A percentile compares a stretch with the other conserved stretches of the same genome.
Evolutionary conservation across 345 rosid genomes (phyloP).

Genomic region (Eucalyptus cladocalyx): DNA sequence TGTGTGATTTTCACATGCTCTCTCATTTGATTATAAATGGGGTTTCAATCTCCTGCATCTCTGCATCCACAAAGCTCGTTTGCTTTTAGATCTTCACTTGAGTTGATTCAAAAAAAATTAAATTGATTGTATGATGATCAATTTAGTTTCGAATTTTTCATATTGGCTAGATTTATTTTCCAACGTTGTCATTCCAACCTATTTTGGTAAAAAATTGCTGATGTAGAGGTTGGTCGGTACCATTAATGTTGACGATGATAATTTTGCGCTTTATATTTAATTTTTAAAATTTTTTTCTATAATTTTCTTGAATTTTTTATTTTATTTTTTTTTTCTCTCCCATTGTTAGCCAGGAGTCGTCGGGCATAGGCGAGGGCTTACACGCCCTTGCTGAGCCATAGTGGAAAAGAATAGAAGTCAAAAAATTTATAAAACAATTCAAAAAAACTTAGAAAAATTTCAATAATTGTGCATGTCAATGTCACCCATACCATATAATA

Average conservation of each 20-base stretch:
- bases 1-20: background rate
- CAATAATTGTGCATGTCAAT: background rate
- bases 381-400: background rate
- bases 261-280: background rate
- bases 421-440: background rate
- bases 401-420: background rate
- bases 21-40: background rate
- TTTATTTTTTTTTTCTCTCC: background rate
- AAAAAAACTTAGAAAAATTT: background rate
- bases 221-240: background rate
- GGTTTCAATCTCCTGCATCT: background rate
- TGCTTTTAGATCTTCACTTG: background rate
- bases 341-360: background rate
- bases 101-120: background rate
- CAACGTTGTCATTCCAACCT: background rate
- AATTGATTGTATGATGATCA: fast-evolving
- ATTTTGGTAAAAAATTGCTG: background rate
- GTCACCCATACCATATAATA: background rate
- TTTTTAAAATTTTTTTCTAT: background rate
- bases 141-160: background rate
- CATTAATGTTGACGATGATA: fast-evolving
- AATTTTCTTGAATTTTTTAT: background rate
- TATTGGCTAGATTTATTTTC: background rate
- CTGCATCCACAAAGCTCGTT: background rate
- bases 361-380: background rate